Conservation (phyloP, 164 flowering plant species). For the Magnolia officinalis region DNA sequence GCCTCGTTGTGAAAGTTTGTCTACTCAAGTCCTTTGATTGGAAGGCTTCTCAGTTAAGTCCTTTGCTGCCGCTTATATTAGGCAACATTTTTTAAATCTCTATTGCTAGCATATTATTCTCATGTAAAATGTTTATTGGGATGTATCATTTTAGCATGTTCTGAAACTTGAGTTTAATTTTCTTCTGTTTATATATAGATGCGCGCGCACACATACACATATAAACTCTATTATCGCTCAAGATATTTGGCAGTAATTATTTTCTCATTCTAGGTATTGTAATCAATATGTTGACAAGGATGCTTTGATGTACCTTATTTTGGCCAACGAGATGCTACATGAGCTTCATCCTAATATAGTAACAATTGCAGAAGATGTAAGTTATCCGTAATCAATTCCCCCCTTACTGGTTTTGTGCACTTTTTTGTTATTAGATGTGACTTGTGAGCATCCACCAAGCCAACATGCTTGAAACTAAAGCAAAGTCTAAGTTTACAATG, state of each 20-base stretch:
- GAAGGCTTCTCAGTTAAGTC: too few species aligned
- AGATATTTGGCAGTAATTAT: neutral
- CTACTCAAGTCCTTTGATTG: too few species aligned
- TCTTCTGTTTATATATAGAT: neutral
- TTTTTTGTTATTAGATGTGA: neutral
- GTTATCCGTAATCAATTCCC: conserved; percentile 11
- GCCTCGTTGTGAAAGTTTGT: too few species aligned
- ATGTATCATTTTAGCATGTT: neutral
- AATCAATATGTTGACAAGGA: conserved; percentile 95
- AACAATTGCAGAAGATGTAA: conserved; percentile 98
- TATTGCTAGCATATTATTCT: too few species aligned
- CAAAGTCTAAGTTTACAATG: too few species aligned
- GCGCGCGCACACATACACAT: too few species aligned
- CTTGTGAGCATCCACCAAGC: too few species aligned
- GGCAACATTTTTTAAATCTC: too few species aligned
- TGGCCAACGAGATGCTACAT: conserved; percentile 91
- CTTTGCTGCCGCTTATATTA: too few species aligned
- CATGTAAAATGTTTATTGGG: neutral
- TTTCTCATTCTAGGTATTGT: conserved; percentile 57
- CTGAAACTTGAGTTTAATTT: neutral
- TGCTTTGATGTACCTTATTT: conserved; percentile 76
- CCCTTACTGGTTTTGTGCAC: neutral
- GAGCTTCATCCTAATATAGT: conserved; percentile 74
- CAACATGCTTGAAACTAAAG: too few species aligned
- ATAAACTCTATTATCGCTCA: too few species aligned